Percentiles rank a stretch among this genome's conserved stretches.
Evolutionary conservation across 805 yeast species (phyloP).

Genomic region (Starmera quercuum): DNA sequence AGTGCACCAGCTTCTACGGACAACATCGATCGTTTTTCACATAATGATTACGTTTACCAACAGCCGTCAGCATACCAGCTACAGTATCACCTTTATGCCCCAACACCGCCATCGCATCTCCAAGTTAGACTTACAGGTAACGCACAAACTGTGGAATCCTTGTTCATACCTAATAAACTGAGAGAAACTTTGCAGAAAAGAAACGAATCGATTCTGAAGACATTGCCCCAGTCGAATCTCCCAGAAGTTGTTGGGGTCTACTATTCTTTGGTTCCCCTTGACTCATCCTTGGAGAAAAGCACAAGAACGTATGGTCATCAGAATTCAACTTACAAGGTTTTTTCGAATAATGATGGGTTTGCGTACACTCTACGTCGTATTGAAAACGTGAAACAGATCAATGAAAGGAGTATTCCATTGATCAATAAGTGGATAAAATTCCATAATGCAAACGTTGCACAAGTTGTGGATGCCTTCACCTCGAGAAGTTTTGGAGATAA

Average conservation of each 20-base stretch:
- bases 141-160: constrained; percentile 58
- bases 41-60: constrained; percentile 3
- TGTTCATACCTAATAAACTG: constrained; percentile 67
- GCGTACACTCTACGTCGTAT: constrained; percentile 71
- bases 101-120: constrained; percentile 74
- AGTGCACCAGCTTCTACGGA: neutral
- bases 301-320: constrained; percentile 40
- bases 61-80: constrained; percentile 36
- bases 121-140: constrained; percentile 54
- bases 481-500: constrained; percentile 78
- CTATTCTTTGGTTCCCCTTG: constrained; percentile 82
- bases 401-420: constrained; percentile 51
- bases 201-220: constrained; percentile 75
- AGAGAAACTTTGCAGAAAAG: constrained; percentile 65
- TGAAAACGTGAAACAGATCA: constrained; percentile 46
- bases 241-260: constrained; percentile 78
- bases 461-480: constrained; percentile 75
- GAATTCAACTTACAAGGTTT: constrained; percentile 68
- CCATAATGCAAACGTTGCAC: constrained; percentile 51
- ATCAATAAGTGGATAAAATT: constrained; percentile 63
- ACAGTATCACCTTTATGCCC: constrained; percentile 86
- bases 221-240: constrained; percentile 47
- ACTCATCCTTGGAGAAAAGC: constrained; percentile 33
- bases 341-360: constrained; percentile 70
- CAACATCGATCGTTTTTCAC: constrained; percentile 9